Evolutionary conservation across 2,329 filamentous ascomycete genomes (phyloP), one percentile per base, ranked within the genome.

Genomic region (Tolypocladium cylindrosporum): DNA sequence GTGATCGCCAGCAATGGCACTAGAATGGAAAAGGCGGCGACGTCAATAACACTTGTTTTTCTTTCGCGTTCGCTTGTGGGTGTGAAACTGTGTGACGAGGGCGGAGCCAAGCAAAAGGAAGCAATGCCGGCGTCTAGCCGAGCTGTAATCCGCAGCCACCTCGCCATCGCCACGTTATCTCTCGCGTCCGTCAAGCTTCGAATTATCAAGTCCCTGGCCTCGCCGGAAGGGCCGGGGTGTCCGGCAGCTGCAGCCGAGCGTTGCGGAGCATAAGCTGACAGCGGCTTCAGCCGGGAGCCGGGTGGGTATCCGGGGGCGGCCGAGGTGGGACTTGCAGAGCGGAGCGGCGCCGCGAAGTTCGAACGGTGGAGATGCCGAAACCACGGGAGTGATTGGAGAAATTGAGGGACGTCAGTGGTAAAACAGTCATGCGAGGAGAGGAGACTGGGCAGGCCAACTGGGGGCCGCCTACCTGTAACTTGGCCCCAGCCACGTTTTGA

Each of bases 11-110:
- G 45, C 16, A 7, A 42, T 14, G 55, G 37, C 36, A 34, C n/a
- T 52, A 52, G 48, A 52, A 57, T 24, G 55, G 19, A 14, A 14
- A 42, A 19, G 55, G 48, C 55, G 55, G 55, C 55, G 19, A 57
- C 55, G 55, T 40, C 55, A 31, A 53, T 37, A n/a, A 21, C 19
- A n/a, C 31, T 21, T 51, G 31, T 6, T 21, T 21, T 21, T 52
- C 9, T 14, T 4, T n/a, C 10, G 24, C 48, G 4, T 11, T 37
- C 19, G 31, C 31, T 8, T 52, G 9, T 14, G 19, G 31, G 31
- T 37, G 31, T 36, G 48, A 14, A 21, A 37, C 27, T 31, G 19
- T 37, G 31, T 52, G 48, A 50, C 24, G 16, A 10, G 16, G 14
- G 24, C 27, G 11, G 21, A 8, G 24, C 27, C 16, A 16, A 51